Percentiles rank a stretch among this genome's conserved stretches.
These are phyloP conservation scores for Plectosphaerella cucumerina DNA, from an alignment of 2,329 filamentous ascomycete genomes.

Conservation along the genomic window DNA sequence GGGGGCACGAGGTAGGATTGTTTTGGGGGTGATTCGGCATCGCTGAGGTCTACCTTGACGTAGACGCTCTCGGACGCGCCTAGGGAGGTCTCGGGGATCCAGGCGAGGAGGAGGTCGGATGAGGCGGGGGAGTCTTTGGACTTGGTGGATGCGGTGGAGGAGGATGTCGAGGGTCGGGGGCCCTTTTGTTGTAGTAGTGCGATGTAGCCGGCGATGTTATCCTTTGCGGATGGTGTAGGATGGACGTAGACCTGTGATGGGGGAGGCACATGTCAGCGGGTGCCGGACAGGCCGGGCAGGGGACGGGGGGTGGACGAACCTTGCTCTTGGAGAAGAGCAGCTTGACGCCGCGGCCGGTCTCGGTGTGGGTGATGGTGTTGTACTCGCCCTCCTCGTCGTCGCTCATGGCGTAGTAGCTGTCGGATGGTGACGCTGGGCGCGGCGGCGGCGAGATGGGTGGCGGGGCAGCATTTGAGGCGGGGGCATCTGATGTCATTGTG, in stretches of 20 bases:
- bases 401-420: constrained; percentile 91
- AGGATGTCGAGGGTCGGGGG: constrained; percentile 34
- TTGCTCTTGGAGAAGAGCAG: constrained; percentile 96
- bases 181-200: constrained; percentile 87
- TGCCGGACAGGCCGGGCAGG: background rate
- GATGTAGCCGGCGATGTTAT: constrained; percentile 93
- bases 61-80: constrained; percentile 86
- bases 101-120: constrained; percentile 80
- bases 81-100: constrained; percentile 86
- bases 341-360: constrained; percentile 80
- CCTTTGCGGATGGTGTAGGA: constrained; percentile 85
- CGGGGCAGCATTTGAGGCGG: constrained; percentile 9
- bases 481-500: constrained; percentile 14
- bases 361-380: constrained; percentile 82
- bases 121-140: constrained; percentile 42
- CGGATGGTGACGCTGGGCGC: constrained; percentile 65
- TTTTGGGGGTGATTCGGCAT: constrained; percentile 73
- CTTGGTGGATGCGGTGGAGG: constrained; percentile 36
- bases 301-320: constrained; percentile 38
- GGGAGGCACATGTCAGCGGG: constrained; percentile 7
- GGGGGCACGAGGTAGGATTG: constrained; percentile 90
- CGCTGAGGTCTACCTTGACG: constrained; percentile 89
- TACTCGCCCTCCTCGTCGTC: constrained; percentile 96
- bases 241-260: constrained; percentile 81
- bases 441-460: constrained; percentile 15